A percentile compares a stretch with the other conserved stretches of the same genome.
These are phyloP conservation scores for Trypanosoma boissoni DNA, from an alignment of 208 protist genomes.

Conservation along the genomic window DNA sequence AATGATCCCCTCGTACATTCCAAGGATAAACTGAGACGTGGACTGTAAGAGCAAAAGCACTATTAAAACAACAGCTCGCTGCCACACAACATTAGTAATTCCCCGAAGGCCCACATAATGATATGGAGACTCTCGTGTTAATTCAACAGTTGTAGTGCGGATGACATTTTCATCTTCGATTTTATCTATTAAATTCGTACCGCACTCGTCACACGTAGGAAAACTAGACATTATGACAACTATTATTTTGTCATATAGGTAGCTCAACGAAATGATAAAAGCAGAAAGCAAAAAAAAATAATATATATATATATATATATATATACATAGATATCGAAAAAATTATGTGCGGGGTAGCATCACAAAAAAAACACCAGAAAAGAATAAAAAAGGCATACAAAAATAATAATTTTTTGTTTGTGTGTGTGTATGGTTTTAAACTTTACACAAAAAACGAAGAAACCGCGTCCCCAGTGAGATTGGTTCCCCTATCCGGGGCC, in stretches of 20 bases:
- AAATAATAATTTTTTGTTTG: background rate
- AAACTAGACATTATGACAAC: background rate
- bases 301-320: background rate
- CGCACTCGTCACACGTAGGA: background rate
- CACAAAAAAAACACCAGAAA: background rate
- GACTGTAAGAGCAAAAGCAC: slow-evolving; percentile 32
- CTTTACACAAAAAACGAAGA: slow-evolving; percentile 77
- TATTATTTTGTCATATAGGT: background rate
- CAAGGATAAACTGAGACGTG: slow-evolving; percentile 40
- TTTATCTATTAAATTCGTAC: background rate
- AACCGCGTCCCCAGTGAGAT: slow-evolving; percentile 41
- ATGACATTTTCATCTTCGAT: slow-evolving; percentile 15
- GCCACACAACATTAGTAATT: slow-evolving; percentile 22
- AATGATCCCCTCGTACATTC: slow-evolving; percentile 40
- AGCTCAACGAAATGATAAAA: no score
- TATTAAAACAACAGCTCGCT: slow-evolving; percentile 29
- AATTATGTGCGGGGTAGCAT: background rate
- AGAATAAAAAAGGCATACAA: background rate
- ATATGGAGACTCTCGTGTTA: background rate
- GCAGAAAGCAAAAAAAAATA: background rate
- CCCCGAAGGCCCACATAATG: slow-evolving; percentile 8
- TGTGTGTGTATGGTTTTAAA: background rate
- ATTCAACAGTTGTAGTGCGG: background rate
- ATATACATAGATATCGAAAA: background rate
- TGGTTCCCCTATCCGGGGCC: slow-evolving; percentile 4